Percentiles rank a stretch among this genome's conserved stretches.
phyloP scores from a whole-genome alignment of 148 eudicot species.

The Rhododendron henanense region DNA sequence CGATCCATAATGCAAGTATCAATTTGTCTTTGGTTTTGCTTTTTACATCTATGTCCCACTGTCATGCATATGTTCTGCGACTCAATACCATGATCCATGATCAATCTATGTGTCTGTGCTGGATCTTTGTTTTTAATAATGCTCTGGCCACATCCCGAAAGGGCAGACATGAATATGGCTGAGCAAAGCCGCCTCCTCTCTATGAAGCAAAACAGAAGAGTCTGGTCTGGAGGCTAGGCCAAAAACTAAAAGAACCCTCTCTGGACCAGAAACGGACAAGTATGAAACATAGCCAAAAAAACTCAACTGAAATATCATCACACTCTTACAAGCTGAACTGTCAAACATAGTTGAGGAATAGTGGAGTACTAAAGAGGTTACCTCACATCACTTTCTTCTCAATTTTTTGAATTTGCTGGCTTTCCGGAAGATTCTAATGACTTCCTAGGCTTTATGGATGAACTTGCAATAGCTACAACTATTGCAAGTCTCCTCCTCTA shows the following conservation, averaged over 20 bases:
- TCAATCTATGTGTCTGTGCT: slow-evolving; percentile 13
- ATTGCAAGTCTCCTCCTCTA: not conserved
- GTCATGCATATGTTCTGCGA: not conserved
- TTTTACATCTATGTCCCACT: not conserved
- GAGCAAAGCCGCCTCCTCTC: not conserved
- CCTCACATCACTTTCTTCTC: not conserved
- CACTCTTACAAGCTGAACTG: not conserved
- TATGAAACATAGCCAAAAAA: not conserved
- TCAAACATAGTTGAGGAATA: not conserved
- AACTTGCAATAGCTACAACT: not conserved
- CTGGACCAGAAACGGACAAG: not conserved
- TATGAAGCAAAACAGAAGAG: not conserved
- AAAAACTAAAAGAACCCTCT: not conserved
- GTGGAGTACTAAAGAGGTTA: not conserved
- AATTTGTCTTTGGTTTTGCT: not conserved
- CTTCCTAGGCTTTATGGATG: not conserved
- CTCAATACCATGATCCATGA: not conserved
- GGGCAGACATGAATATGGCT: not conserved
- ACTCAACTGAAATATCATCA: not conserved
- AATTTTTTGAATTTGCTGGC: not conserved
- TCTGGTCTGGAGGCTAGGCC: not conserved
- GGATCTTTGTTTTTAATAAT: not conserved
- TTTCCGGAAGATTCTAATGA: not conserved
- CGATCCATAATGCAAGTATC: not conserved
- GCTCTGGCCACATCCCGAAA: not conserved